Evolutionary conservation across 257 asterid genomes (phyloP).

Genomic region (Lithospermum erythrorhizon): DNA sequence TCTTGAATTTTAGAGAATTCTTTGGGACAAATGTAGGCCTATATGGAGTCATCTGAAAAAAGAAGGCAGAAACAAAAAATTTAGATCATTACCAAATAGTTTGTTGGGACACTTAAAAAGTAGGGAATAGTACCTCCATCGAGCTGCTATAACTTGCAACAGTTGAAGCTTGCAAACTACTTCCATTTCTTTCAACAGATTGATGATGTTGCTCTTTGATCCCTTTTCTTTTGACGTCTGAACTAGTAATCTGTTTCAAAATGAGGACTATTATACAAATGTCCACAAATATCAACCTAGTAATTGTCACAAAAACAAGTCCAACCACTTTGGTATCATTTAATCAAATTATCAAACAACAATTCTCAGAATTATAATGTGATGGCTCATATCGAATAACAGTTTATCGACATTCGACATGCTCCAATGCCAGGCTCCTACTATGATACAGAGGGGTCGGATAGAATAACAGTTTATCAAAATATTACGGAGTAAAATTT

Average conservation of each 20-base stretch:
- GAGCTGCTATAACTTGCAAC: constrained; percentile 58
- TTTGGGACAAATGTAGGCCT: constrained; percentile 25
- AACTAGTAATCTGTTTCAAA: constrained; percentile 28
- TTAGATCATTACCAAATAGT: no score
- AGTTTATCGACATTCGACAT: no score
- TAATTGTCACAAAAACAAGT: no score
- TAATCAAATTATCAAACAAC: no score
- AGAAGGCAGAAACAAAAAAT: constrained; percentile 6
- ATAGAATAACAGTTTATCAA: background rate
- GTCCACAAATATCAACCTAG: no score
- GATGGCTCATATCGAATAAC: no score
- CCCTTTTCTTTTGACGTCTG: constrained; percentile 22
- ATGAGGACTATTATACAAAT: constrained; percentile 3
- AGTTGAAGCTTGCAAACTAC: constrained; percentile 34
- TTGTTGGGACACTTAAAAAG: no score
- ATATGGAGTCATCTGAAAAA: constrained; percentile 47
- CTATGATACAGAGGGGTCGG: no score
- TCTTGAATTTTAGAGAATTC: constrained; percentile 29
- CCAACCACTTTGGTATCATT: no score
- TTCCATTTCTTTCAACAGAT: constrained; percentile 24
- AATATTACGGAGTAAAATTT: no score
- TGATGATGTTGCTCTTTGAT: constrained; percentile 22
- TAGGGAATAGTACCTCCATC: constrained; percentile 45
- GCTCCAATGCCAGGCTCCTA: no score
- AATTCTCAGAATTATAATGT: no score